Evolutionary conservation across 1,284 basidiomycete genomes (phyloP).

Genomic region (Irpex sp.): DNA sequence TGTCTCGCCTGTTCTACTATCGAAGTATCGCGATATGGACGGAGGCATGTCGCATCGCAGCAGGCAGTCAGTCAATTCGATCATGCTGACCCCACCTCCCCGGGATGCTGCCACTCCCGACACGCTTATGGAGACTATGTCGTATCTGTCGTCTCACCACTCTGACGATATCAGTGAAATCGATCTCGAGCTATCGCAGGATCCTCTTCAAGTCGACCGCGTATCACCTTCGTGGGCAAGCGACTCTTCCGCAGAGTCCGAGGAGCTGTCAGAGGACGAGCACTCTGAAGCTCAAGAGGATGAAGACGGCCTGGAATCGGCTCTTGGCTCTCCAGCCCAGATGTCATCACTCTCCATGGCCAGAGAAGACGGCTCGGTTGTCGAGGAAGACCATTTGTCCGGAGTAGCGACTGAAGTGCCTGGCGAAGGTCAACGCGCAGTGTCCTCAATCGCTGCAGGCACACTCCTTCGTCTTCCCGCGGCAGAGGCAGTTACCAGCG

Average conservation of each 20-base stretch:
- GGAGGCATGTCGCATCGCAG: not conserved
- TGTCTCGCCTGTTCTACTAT: not conserved
- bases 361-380: not conserved
- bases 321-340: not conserved
- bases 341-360: not conserved
- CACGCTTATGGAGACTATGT: constrained; percentile 47
- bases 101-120: constrained; percentile 40
- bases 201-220: not conserved
- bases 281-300: not conserved
- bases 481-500: not conserved
- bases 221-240: not conserved
- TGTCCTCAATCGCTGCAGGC: not conserved
- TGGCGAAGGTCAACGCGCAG: not conserved
- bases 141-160: constrained; percentile 71
- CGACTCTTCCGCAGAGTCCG: not conserved
- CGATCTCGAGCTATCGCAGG: not conserved
- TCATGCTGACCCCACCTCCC: constrained; percentile 40
- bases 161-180: constrained; percentile 56
- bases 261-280: not conserved
- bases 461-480: not conserved
- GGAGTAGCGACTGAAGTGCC: not conserved
- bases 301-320: not conserved
- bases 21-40: not conserved
- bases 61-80: constrained; percentile 16
- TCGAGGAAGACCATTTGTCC: not conserved